Percentiles rank a stretch among this genome's conserved stretches.
Conservation (phyloP, 2,329 filamentous ascomycete genomes). For the Aspergillus sp. region DNA sequence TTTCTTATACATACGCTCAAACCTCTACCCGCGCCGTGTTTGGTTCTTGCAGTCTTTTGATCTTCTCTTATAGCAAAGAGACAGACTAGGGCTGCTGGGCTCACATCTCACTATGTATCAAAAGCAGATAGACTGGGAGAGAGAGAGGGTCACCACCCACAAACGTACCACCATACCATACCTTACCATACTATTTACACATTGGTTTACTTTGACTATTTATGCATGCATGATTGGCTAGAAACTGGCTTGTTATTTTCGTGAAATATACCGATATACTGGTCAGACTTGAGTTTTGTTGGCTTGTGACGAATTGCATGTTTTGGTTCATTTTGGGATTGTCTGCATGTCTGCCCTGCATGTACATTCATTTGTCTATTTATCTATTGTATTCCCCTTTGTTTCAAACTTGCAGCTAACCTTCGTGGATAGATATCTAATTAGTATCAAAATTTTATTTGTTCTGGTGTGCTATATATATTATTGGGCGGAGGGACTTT, state of each 20-base stretch:
- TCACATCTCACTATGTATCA: conserved; percentile 16
- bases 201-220: neutral
- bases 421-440: too few relatives aligned
- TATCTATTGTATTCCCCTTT: neutral
- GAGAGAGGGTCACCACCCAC: neutral
- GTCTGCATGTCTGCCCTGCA: neutral
- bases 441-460: too few relatives aligned
- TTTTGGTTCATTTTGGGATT: neutral
- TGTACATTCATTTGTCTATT: neutral
- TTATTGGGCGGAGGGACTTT: neutral
- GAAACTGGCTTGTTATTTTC: neutral
- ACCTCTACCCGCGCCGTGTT: neutral
- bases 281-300: neutral
- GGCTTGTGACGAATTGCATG: neutral
- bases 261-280: too few relatives aligned
- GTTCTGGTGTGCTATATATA: neutral
- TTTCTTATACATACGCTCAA: conserved; percentile 17
- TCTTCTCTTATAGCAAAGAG: too few relatives aligned
- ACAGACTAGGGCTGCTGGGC: too few relatives aligned
- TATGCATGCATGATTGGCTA: neutral
- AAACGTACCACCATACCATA: neutral
- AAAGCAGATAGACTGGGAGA: conserved; percentile 22
- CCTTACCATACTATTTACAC: neutral
- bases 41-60: neutral
- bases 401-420: neutral